A percentile compares a stretch with the other conserved stretches of the same genome.
Conservation (phyloP, 148 eudicot genomes). For the Rhododendron molle region DNA sequence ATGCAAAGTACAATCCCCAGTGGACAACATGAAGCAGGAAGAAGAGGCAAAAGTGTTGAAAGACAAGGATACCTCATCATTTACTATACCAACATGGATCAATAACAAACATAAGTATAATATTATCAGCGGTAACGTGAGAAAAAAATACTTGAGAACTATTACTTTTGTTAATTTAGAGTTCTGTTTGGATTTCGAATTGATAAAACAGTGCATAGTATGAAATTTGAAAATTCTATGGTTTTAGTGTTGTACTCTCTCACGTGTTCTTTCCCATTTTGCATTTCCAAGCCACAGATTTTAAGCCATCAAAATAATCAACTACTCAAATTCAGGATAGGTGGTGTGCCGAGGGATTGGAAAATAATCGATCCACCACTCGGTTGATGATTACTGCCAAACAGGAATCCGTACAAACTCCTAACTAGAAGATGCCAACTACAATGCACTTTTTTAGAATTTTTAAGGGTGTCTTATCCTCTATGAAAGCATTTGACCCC, state of each 20-base stretch:
- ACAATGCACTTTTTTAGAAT: not conserved
- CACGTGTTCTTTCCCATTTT: not conserved
- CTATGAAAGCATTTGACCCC: not conserved
- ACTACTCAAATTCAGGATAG: not conserved
- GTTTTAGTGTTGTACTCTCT: not conserved
- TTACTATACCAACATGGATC: not conserved
- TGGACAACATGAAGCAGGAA: constrained; percentile 3
- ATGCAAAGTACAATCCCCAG: not conserved
- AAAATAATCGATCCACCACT: not conserved
- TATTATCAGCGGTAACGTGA: not conserved
- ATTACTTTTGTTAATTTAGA: not conserved
- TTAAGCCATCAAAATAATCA: not conserved
- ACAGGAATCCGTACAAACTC: not conserved
- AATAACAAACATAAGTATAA: not conserved
- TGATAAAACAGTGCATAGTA: not conserved
- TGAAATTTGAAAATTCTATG: not conserved
- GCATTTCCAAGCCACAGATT: not conserved
- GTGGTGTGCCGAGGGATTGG: not conserved
- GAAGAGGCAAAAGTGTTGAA: not conserved
- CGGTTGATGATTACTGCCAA: not conserved
- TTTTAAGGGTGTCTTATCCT: not conserved
- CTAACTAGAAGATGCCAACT: not conserved
- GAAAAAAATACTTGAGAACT: not conserved
- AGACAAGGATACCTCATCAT: constrained; percentile 3
- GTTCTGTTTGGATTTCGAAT: not conserved